Base-by-base conservation (phyloP, 2,329 filamentous ascomycete genomes). In the Bipolaris cookei region DNA sequence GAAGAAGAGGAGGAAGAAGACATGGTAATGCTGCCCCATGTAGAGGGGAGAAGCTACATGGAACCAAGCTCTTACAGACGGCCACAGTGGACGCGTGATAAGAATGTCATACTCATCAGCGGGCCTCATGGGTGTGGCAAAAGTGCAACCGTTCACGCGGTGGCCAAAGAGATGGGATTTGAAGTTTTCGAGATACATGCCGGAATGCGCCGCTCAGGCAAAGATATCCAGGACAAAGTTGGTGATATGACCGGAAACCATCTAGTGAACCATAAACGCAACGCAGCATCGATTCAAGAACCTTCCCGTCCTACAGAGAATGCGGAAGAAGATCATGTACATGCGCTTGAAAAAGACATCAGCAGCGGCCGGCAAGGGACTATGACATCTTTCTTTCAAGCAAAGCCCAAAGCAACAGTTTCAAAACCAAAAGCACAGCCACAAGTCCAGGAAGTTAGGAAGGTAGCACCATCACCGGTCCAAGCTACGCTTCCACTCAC, bases 201-300 rank as follows among this genome's bases (percentile, higher is more conserved):
- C 0, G 87, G 91, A 58, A 91, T 86, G 64, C 87, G 93, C 48
- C 84, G 95, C 60, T 96, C 87, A 70, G 94, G 93, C 30, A 95
- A 89, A 73, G 95, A 99, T 68, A 88, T 99, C 45, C 75, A 96
- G 32, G 95, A 99, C 68, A 91, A 86, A 66, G 91, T 99, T 42
- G 96, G 95, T 38, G 92, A 99, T 76, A 98, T 99, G 94, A 95
- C 92, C 3, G 88, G 89, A 59, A 98, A 99, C 68, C 95, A 99
- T 76, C 83, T 97, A 1, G 94, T 99, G 18, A 87, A 88, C 62
- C 82, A 73, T 53, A 59, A 74, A 67, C 44, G 74, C 64, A 45
- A 57, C 11, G 61, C 64, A 35, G 45, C 43, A 11, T 51, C 81
- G 79, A 46, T 50, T 0, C 62, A 66, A 34, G 47, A 62, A 23